Percentiles rank a stretch among this genome's conserved stretches.
These are phyloP conservation scores for Carex cristatella DNA, from an alignment of 176 grass and related monocot species.

Conservation along the genomic window DNA sequence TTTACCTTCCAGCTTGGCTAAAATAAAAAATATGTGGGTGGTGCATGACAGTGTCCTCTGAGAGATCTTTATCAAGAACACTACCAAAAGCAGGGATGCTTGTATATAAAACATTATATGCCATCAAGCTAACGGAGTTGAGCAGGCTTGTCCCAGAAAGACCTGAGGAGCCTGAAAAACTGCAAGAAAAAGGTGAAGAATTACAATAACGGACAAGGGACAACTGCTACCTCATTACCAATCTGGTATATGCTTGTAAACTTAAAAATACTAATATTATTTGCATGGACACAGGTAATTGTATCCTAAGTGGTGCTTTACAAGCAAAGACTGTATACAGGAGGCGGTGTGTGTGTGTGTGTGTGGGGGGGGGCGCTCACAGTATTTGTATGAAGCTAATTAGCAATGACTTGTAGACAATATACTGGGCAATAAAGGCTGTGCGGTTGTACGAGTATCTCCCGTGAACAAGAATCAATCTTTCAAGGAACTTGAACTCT, in stretches of 20 bases:
- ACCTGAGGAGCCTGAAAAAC: constrained; percentile 72
- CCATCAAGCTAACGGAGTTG: constrained; percentile 86
- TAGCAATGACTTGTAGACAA: constrained; percentile 87
- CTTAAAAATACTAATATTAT: background rate
- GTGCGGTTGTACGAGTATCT: constrained; percentile 91
- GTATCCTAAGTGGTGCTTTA: background rate
- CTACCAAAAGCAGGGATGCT: constrained; percentile 67
- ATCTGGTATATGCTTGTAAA: background rate
- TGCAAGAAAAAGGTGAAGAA: constrained; percentile 25
- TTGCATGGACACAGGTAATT: background rate
- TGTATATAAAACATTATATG: constrained; percentile 97
- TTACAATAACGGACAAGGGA: background rate
- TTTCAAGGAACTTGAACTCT: constrained; percentile 91
- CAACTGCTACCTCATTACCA: background rate
- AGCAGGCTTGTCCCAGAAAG: constrained; percentile 84
- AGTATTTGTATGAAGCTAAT: constrained; percentile 94
- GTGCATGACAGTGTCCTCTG: constrained; percentile 55
- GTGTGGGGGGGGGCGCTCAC: constrained; percentile 33
- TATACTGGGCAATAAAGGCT: constrained; percentile 90
- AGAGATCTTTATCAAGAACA: constrained; percentile 92
- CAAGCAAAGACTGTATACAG: background rate
- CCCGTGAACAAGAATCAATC: constrained; percentile 92
- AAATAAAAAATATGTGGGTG: constrained; percentile 75
- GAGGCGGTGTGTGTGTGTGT: background rate
- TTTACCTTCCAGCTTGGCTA: constrained; percentile 92